Conservation (phyloP, 768 basidiomycete genomes). For the Pleurotus sapidus region DNA sequence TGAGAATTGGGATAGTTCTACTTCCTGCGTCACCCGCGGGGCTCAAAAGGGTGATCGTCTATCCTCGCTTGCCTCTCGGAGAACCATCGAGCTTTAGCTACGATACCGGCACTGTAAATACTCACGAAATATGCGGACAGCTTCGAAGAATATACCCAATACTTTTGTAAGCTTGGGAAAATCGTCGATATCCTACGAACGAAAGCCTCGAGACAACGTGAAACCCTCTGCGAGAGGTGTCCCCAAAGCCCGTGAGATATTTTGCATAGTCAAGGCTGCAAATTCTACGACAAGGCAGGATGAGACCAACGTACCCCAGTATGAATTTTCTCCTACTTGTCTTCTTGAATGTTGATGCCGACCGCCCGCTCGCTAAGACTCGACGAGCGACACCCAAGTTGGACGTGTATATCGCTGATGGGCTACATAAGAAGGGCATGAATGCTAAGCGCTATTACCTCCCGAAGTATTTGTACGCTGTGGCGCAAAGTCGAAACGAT, state of each 20-base stretch:
- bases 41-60: slow-evolving; percentile 37
- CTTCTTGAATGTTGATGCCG: slow-evolving; percentile 33
- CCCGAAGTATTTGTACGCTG: slow-evolving; percentile 35
- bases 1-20: slow-evolving; percentile 31
- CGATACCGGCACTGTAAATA: neutral
- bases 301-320: slow-evolving; percentile 25
- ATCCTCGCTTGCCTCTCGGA: slow-evolving; percentile 41
- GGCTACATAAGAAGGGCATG: slow-evolving; percentile 34
- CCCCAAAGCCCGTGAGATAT: no score
- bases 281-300: slow-evolving; percentile 20
- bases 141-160: slow-evolving; percentile 41
- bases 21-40: slow-evolving; percentile 35
- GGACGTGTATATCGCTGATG: slow-evolving; percentile 35
- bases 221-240: slow-evolving; percentile 4
- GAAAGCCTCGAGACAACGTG: neutral
- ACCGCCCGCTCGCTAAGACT: slow-evolving; percentile 32
- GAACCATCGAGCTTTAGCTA: slow-evolving; percentile 18
- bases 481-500: neutral
- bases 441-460: slow-evolving; percentile 40
- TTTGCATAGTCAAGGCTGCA: no score
- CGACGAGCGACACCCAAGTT: slow-evolving; percentile 47
- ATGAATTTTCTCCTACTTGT: slow-evolving; percentile 24
- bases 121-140: slow-evolving; percentile 44
- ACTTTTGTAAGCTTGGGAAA: slow-evolving; percentile 40
- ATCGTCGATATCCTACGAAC: slow-evolving; percentile 32